Percentiles rank a stretch among this genome's conserved stretches.
These are phyloP conservation scores for Lasiosphaeria hispida DNA, from an alignment of 495 filamentous ascomycete species.

Conservation along the genomic window DNA sequence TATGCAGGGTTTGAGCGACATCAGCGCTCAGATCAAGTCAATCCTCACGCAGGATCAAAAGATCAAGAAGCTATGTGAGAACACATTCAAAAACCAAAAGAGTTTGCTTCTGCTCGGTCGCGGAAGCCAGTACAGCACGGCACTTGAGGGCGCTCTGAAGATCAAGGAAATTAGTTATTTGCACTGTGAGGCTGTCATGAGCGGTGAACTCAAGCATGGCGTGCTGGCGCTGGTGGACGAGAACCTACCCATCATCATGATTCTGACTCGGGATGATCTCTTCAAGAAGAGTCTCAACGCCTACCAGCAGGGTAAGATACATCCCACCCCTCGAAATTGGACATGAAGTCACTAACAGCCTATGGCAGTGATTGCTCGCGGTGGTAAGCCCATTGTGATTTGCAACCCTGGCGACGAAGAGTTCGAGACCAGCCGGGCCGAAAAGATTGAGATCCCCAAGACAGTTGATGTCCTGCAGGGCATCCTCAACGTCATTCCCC, in stretches of 20 bases:
- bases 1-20: slow-evolving; percentile 83
- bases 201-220: slow-evolving; percentile 97
- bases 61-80: slow-evolving; percentile 88
- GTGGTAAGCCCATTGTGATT: slow-evolving; percentile 94
- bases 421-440: slow-evolving; percentile 79
- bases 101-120: slow-evolving; percentile 87
- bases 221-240: slow-evolving; percentile 96
- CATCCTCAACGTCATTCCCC: slow-evolving; percentile 93
- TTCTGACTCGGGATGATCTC: slow-evolving; percentile 89
- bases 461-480: slow-evolving; percentile 95
- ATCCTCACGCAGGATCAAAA: slow-evolving; percentile 85
- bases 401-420: slow-evolving; percentile 90
- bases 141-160: slow-evolving; percentile 96
- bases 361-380: slow-evolving; percentile 79
- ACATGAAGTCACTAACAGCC: slow-evolving; percentile 16
- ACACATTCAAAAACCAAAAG: slow-evolving; percentile 95
- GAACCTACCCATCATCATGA: slow-evolving; percentile 99
- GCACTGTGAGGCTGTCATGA: slow-evolving; percentile 99
- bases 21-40: slow-evolving; percentile 88
- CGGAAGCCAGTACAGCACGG: slow-evolving; percentile 94
- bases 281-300: slow-evolving; percentile 97
- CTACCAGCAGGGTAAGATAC: slow-evolving; percentile 84
- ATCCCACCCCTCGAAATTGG: background rate
- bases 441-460: slow-evolving; percentile 96
- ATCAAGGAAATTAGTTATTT: slow-evolving; percentile 99